A percentile compares a stretch with the other conserved stretches of the same genome.
These are phyloP conservation scores for Erucastrum elatum DNA, from an alignment of 345 rosid genomes.

Conservation along the genomic window DNA sequence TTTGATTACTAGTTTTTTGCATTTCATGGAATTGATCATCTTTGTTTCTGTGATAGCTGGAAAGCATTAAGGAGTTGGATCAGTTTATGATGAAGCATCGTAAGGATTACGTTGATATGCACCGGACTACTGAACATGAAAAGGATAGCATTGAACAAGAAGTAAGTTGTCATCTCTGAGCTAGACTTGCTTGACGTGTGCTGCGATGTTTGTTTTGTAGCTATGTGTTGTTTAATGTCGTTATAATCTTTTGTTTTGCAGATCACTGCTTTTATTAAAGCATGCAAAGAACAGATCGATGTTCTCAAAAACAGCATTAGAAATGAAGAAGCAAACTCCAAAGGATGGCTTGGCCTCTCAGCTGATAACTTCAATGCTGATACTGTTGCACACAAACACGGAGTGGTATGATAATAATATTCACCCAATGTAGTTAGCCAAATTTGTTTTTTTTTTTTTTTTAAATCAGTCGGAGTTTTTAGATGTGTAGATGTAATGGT, in stretches of 20 bases:
- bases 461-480: background rate
- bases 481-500: conserved; percentile 6
- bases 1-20: background rate
- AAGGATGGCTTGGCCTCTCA: conserved; percentile 75
- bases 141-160: conserved; percentile 93
- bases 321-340: conserved; percentile 70
- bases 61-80: conserved; percentile 71
- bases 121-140: conserved; percentile 80
- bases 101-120: conserved; percentile 82
- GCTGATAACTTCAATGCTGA: conserved; percentile 65
- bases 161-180: conserved; percentile 49
- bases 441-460: background rate
- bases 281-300: conserved; percentile 88
- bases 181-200: background rate
- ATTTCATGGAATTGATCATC: background rate
- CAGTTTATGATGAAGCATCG: conserved; percentile 73
- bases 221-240: conserved; percentile 8
- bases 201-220: background rate
- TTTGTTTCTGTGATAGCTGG: conserved; percentile 48
- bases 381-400: conserved; percentile 88
- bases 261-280: conserved; percentile 80
- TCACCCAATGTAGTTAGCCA: conserved; percentile 26
- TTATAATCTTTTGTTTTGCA: conserved; percentile 29
- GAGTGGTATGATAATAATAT: conserved; percentile 65
- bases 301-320: conserved; percentile 69